Base-by-base conservation (phyloP, 2,329 filamentous ascomycete species). In the Elsinoe arachidis region DNA sequence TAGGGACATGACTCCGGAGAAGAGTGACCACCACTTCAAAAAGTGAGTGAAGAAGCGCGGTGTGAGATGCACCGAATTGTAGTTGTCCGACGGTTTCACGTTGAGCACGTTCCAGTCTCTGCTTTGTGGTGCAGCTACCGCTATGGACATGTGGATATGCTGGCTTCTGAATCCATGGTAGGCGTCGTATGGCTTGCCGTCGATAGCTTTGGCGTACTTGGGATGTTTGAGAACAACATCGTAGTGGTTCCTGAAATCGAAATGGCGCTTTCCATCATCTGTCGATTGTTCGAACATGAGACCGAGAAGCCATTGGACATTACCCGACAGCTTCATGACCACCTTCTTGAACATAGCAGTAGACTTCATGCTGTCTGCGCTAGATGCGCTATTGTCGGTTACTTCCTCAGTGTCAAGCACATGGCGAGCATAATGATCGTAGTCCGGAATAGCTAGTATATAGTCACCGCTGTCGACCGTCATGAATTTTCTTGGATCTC, bases 31-130 rank as follows among this genome's bases (percentile, higher is more conserved):
- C 93, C 93, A 99, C 58, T 85, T 84, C 74, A 91, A 97, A 77
- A 99, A 99, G 69, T 99, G 93, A 0, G 92, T 96, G 70, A 99
- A 99, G 76, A 99, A 96, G 7, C 91, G 85, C 5, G 93, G 93
- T 1, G 88, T 93, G 30, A 99, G 80, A 70, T 99, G 95, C 1
- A 97, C 87, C 0, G 92, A 90, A 68, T 99, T 99, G 76, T 99
- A 99, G 68, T 92, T 97, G 62, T 85, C 82, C 1, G 91, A 95
- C 2, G 87, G 82, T 62, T 88, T 84, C 2, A 83, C 75, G 64
- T 86, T 88, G 2, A 86, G 80, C 1, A 88, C 81, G 37, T 85
- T 80, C 93, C 92, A 96, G 65, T 96, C 86, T 39, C 90, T 82
- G 67, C 91, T 87, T 34, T 87, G 83, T 0, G 95, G 93, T 1